Conservation (phyloP, 768 basidiomycete genomes). For the Coprinellus micaceus region DNA sequence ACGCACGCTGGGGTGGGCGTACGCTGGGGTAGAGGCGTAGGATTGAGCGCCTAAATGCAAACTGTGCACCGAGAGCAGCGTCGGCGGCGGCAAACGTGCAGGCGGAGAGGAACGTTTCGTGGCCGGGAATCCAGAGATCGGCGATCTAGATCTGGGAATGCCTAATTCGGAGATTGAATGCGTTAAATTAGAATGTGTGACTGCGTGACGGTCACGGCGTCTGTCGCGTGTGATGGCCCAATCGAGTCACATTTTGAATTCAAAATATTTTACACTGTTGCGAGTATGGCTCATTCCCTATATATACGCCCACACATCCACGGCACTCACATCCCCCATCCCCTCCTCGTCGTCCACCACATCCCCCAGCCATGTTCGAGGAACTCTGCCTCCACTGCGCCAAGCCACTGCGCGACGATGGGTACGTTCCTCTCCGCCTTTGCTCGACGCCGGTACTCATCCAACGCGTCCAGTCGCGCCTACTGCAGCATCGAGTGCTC, state of each 20-base stretch:
- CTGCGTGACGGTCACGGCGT: not conserved
- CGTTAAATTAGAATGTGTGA: slow-evolving; percentile 1
- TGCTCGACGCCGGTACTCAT: slow-evolving; percentile 8
- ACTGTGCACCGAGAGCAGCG: not conserved
- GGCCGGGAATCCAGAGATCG: not conserved
- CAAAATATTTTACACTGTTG: slow-evolving; percentile 39
- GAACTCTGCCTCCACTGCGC: slow-evolving; percentile 75
- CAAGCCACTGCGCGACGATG: slow-evolving; percentile 57
- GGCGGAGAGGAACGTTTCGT: not conserved
- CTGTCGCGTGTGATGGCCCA: not conserved
- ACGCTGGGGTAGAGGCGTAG: not conserved
- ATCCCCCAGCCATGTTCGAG: slow-evolving; percentile 57
- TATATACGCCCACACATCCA: slow-evolving; percentile 32
- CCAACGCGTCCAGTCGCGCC: slow-evolving; percentile 42
- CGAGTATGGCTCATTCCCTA: slow-evolving; percentile 33
- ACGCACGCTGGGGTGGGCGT: too few relatives aligned
- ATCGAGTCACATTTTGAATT: slow-evolving; percentile 30
- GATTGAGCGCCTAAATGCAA: too few relatives aligned
- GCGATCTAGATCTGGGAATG: not conserved
- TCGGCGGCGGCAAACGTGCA: not conserved
- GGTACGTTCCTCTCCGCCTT: slow-evolving; percentile 35
- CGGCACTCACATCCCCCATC: slow-evolving; percentile 8
- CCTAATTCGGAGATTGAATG: not conserved
- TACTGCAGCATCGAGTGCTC: slow-evolving; percentile 75
- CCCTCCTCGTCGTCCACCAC: slow-evolving; percentile 9